phyloP scores from a whole-genome alignment of 768 basidiomycete genomes.

The Naganishia antarctica region DNA sequence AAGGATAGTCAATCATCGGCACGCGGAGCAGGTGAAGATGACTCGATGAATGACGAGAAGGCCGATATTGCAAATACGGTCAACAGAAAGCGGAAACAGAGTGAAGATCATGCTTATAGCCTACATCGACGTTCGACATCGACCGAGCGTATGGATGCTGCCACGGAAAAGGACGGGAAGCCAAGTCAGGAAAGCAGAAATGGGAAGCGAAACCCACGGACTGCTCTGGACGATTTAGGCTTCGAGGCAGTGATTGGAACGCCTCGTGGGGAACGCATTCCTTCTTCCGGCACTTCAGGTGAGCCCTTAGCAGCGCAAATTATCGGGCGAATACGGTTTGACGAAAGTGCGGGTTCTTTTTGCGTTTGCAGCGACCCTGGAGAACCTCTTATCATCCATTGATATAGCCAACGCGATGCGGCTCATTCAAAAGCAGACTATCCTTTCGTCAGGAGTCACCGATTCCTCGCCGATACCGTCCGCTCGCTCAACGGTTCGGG shows the following conservation, averaged over 20 bases:
- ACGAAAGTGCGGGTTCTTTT: too few species aligned
- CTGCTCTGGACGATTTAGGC: neutral
- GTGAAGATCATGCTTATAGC: neutral
- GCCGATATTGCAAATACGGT: slow-evolving; percentile 8
- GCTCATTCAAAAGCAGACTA: slow-evolving; percentile 6
- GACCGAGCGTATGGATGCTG: neutral
- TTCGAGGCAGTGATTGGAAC: neutral
- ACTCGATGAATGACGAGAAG: slow-evolving; percentile 3
- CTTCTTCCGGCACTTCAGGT: neutral
- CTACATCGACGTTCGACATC: neutral
- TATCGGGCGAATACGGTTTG: too few species aligned
- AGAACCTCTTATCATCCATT: neutral
- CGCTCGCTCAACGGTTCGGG: neutral
- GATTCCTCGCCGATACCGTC: too few species aligned
- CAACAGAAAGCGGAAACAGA: slow-evolving; percentile 13
- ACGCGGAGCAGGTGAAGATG: neutral
- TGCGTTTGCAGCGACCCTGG: slow-evolving; percentile 5
- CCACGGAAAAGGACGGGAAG: neutral
- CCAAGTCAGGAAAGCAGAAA: neutral
- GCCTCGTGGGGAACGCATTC: too few species aligned
- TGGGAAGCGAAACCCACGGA: neutral
- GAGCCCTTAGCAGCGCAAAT: neutral
- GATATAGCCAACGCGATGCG: slow-evolving; percentile 14
- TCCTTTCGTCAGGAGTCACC: neutral
- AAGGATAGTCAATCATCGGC: neutral